Conservation (phyloP, 176 grass and related monocot genomes). For the Triticum dicoccoides region DNA sequence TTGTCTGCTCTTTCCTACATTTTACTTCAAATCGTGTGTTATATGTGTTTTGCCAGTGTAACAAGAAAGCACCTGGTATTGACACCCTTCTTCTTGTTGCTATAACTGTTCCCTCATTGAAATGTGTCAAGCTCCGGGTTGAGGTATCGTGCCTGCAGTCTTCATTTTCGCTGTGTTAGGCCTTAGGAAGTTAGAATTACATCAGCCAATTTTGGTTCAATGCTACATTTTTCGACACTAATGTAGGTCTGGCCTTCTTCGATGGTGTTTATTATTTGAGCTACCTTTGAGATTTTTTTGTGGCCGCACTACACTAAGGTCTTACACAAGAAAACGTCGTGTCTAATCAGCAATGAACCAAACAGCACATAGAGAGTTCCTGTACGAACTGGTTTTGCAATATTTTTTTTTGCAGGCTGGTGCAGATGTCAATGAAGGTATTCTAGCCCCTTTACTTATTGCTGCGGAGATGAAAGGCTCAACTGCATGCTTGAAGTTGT, state of each 20-base stretch:
- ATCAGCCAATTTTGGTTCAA: neutral
- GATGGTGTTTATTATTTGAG: neutral
- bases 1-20: neutral
- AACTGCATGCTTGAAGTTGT: constrained; percentile 16
- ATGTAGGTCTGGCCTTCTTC: neutral
- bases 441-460: neutral
- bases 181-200: neutral
- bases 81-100: constrained; percentile 16
- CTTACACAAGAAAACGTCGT: neutral
- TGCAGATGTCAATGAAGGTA: constrained; percentile 13
- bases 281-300: neutral
- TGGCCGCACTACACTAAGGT: neutral
- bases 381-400: neutral
- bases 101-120: constrained; percentile 22
- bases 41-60: constrained; percentile 3
- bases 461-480: neutral
- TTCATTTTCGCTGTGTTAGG: neutral
- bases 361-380: neutral
- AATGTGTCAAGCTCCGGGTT: constrained; percentile 36
- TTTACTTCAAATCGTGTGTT: neutral
- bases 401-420: constrained; percentile 14
- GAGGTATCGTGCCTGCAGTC: constrained; percentile 13
- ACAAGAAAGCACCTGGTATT: constrained; percentile 3
- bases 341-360: neutral
- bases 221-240: neutral